Evolutionary conservation across 352 stramenopile genomes (phyloP).

Genomic region (Pythium aristosporum): DNA sequence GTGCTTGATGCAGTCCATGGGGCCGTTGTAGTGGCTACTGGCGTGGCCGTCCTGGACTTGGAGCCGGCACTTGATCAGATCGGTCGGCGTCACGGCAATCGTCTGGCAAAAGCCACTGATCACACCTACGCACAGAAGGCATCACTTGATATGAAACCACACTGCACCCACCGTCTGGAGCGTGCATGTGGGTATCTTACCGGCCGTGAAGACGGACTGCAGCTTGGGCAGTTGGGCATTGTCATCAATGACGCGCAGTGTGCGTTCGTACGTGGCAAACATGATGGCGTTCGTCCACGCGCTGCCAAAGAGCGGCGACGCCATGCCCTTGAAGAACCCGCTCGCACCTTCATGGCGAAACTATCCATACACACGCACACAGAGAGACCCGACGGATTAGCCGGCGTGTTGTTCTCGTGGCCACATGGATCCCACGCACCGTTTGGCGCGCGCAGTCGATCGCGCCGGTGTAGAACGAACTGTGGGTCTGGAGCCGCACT

Average conservation of each 20-base stretch:
- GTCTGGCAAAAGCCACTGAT: conserved; percentile 81
- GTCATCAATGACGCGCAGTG: conserved; percentile 59
- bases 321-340: conserved; percentile 86
- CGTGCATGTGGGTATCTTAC: too few relatives aligned
- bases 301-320: conserved; percentile 77
- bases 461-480: conserved; percentile 50
- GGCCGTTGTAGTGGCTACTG: conserved; percentile 56
- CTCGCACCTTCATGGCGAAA: conserved; percentile 67
- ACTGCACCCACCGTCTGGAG: background rate
- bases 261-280: conserved; percentile 81
- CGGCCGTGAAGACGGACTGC: conserved; percentile 67
- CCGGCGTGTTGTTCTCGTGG: too few relatives aligned
- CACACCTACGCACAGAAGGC: conserved; percentile 24
- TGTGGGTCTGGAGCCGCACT: conserved; percentile 60
- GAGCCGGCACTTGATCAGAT: conserved; percentile 83
- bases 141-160: background rate
- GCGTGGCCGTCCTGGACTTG: conserved; percentile 76
- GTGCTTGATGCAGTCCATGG: conserved; percentile 73
- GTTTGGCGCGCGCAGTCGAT: conserved; percentile 49
- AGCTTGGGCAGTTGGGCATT: conserved; percentile 51
- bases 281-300: conserved; percentile 87
- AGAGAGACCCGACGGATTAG: background rate
- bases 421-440: conserved; percentile 21
- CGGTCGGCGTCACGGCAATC: conserved; percentile 65
- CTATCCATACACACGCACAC: conserved; percentile 20